phyloP scores from a whole-genome alignment of 106 monocot species.

The Dendrobium catenatum region DNA sequence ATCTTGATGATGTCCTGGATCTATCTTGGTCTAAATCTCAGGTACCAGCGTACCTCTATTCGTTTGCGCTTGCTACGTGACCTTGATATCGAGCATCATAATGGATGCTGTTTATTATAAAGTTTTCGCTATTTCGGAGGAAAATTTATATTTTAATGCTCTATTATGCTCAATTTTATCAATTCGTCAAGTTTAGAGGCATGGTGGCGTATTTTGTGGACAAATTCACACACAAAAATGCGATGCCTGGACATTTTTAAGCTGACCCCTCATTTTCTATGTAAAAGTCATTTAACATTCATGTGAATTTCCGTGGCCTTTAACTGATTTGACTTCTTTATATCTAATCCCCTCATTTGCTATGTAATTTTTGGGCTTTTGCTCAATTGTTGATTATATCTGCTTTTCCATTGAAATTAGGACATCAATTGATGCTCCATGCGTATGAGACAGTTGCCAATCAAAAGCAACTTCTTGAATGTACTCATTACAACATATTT shows the following conservation, averaged over 20 bases:
- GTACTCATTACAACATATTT: too few relatives aligned
- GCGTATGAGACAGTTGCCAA: too few relatives aligned
- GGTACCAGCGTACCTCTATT: slow-evolving; percentile 48
- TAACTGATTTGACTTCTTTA: background rate
- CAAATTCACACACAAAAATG: background rate
- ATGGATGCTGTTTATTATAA: background rate
- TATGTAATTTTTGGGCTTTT: background rate
- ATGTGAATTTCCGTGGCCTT: background rate
- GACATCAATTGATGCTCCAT: background rate
- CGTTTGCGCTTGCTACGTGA: background rate
- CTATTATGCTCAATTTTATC: background rate
- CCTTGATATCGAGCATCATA: background rate
- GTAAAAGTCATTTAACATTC: background rate
- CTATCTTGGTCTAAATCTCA: slow-evolving; percentile 92
- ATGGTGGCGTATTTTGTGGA: background rate
- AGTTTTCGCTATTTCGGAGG: background rate
- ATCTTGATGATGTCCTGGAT: slow-evolving; percentile 67
- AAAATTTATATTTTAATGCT: background rate
- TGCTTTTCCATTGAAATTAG: background rate
- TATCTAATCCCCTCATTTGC: too few relatives aligned
- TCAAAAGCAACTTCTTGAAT: too few relatives aligned
- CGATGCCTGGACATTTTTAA: background rate
- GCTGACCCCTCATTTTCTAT: background rate
- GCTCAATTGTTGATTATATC: background rate
- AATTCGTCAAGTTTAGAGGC: background rate